Evolutionary conservation across 495 filamentous ascomycete genomes (phyloP).

Genomic region (Penicillium verhagenii): DNA sequence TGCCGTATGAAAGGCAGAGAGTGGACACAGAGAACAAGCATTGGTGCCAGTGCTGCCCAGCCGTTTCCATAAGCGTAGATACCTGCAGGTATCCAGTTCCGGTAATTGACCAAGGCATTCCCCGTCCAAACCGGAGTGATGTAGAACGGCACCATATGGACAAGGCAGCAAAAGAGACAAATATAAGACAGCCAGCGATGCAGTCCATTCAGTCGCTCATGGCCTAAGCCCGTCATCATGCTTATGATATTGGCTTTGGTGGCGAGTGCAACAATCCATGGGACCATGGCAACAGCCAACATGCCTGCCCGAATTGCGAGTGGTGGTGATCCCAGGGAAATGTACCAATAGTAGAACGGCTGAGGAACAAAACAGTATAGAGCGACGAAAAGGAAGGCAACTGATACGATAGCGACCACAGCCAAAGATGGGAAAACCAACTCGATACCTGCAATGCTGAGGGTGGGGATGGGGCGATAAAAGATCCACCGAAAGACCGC

Average conservation of each 20-base stretch:
- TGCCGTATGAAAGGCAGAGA: slow-evolving; percentile 69
- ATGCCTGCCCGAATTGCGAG: slow-evolving; percentile 88
- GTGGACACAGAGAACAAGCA: slow-evolving; percentile 77
- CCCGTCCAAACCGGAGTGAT: slow-evolving; percentile 82
- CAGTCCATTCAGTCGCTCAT: slow-evolving; percentile 87
- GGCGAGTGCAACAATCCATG: slow-evolving; percentile 86
- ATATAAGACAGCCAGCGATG: slow-evolving; percentile 93
- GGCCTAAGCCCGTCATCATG: slow-evolving; percentile 84
- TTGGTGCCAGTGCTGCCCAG: slow-evolving; percentile 78
- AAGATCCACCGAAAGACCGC: slow-evolving; percentile 81
- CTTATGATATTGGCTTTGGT: slow-evolving; percentile 90
- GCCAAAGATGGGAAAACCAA: slow-evolving; percentile 75
- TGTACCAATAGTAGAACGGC: slow-evolving; percentile 80
- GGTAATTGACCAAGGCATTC: slow-evolving; percentile 64
- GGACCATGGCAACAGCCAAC: slow-evolving; percentile 90
- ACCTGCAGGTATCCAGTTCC: slow-evolving; percentile 57
- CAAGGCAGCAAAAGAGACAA: slow-evolving; percentile 74
- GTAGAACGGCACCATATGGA: slow-evolving; percentile 89
- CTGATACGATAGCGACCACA: slow-evolving; percentile 61
- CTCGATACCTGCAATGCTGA: slow-evolving; percentile 57
- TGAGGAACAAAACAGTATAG: slow-evolving; percentile 84
- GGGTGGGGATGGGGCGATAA: slow-evolving; percentile 76
- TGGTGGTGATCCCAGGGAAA: slow-evolving; percentile 81
- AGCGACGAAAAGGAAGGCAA: slow-evolving; percentile 66
- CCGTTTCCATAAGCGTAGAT: slow-evolving; percentile 83